Percentiles rank a stretch among this genome's conserved stretches.
Evolutionary conservation across 2,329 filamentous ascomycete genomes (phyloP).

Genomic region (Stagonosporopsis chrysanthemi): DNA sequence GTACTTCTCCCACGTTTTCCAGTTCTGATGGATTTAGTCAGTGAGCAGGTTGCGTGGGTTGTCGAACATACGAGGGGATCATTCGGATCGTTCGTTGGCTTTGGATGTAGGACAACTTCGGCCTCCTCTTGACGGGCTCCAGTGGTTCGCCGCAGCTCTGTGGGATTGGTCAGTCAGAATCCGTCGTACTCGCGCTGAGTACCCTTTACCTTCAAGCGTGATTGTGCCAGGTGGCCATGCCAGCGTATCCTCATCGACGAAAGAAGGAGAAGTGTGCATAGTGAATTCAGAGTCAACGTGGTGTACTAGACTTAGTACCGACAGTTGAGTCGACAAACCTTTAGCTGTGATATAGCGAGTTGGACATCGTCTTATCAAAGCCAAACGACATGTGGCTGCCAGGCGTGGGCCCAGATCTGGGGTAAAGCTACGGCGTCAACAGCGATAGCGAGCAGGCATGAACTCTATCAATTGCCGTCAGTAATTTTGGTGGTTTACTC

Average conservation of each 20-base stretch:
- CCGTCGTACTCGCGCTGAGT: not conserved
- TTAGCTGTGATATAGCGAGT: conserved; percentile 2
- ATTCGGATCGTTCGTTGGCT: conserved; percentile 15
- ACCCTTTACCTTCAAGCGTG: conserved; percentile 16
- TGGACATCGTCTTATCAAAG: conserved; percentile 3
- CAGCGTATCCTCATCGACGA: conserved; percentile 1
- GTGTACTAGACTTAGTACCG: not conserved
- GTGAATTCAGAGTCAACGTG: conserved; percentile 1
- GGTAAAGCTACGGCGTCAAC: conserved; percentile 5
- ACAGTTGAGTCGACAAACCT: not conserved
- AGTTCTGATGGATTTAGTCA: conserved; percentile 7
- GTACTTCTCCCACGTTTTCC: conserved; percentile 19
- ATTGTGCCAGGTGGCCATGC: conserved; percentile 21
- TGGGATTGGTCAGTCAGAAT: not conserved
- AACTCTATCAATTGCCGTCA: conserved; percentile 5
- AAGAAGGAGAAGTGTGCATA: conserved; percentile 5
- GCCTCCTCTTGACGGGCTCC: conserved; percentile 4
- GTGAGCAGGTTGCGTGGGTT: not conserved
- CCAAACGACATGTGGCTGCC: conserved; percentile 3
- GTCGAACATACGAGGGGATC: conserved; percentile 12
- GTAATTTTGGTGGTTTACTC: not conserved
- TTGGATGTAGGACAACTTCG: conserved; percentile 12
- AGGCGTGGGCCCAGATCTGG: conserved; percentile 7
- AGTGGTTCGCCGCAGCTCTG: conserved; percentile 11
- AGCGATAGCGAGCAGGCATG: conserved; percentile 1